Base-by-base conservation (phyloP, 2,329 filamentous ascomycete genomes). In the Penicillium sp. region DNA sequence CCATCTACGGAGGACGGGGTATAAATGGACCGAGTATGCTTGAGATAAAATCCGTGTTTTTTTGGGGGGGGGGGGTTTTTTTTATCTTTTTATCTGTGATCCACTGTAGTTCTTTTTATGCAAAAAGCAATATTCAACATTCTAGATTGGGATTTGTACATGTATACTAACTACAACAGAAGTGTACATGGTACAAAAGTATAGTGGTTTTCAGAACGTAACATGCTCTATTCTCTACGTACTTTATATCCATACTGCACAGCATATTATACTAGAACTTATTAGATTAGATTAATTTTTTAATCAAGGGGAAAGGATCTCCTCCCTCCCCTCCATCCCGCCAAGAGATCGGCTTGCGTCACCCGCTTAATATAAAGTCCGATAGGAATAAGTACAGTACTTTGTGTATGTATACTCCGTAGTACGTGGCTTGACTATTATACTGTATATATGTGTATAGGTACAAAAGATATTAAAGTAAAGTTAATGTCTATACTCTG, bases 311-410 rank as follows among this genome's bases (percentile, higher is more conserved):
- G 21, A 13, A 42, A 42, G 39, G 17, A 8, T 38, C 36, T 19
- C 31, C 36, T 19, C 31, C 12, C 13, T 33, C 31, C 31, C 6
- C 31, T 39, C 21, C 23, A 27, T 43, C 5, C 9, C 15, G 55
- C 60, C 58, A 64, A 62, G 61, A 57, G 59, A 64, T 64, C 58
- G 59, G 61, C 64, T 65, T 66, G 64, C 62, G 62, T 65, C 61
- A 65, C 48, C 61, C 53, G 45, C 38, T 44, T 21, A 45, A 45
- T 43, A 6, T 13, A 21, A 15, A 47, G 17, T 44, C 42, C 42
- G 23, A 12, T 27, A 9, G 21, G 9, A 21, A 27, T 43, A 43
- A 43, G 23, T 33, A 33, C 31, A 15, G 31, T 33, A 33, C 5
- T 33, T 33, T 2, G 31, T 33, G 31, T 15, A 33, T 33, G 2